Evolutionary conservation across 148 eudicot genomes (phyloP).

Genomic region (Simmondsia chinensis): DNA sequence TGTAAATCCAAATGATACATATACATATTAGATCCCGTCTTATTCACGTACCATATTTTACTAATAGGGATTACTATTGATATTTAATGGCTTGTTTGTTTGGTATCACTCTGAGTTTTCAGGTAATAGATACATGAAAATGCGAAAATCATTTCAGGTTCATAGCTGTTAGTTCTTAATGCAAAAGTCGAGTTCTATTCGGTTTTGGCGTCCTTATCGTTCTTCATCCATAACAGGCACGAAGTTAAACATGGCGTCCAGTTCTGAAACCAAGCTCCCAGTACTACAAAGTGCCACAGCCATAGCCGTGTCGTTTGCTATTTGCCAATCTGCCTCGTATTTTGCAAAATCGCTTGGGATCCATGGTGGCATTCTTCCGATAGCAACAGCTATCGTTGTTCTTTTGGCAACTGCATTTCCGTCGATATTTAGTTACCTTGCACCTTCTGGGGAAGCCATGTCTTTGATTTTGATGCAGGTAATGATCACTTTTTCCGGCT

Average conservation of each 20-base stretch:
- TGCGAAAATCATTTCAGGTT: no score
- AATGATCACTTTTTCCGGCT: background rate
- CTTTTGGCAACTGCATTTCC: constrained; percentile 72
- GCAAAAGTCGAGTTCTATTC: no score
- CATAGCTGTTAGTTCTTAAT: no score
- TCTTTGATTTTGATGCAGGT: constrained; percentile 83
- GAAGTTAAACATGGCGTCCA: constrained; percentile 11
- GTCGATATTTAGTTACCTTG: constrained; percentile 45
- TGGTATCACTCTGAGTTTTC: no score
- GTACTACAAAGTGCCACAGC: constrained; percentile 52
- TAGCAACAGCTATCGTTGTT: constrained; percentile 63
- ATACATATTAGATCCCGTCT: no score
- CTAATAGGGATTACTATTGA: no score
- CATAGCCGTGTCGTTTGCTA: constrained; percentile 61
- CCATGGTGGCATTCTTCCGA: constrained; percentile 66
- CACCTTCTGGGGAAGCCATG: constrained; percentile 73
- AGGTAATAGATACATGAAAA: no score
- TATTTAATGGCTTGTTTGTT: no score
- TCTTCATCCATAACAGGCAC: no score
- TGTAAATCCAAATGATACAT: no score
- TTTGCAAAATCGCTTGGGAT: constrained; percentile 34
- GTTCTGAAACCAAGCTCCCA: constrained; percentile 36
- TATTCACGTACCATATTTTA: no score
- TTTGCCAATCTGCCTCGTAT: constrained; percentile 42
- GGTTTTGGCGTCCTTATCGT: no score